A percentile compares a stretch with the other conserved stretches of the same genome.
Conservation (phyloP, 2,329 filamentous ascomycete species). For the Ilyonectria destructans region DNA sequence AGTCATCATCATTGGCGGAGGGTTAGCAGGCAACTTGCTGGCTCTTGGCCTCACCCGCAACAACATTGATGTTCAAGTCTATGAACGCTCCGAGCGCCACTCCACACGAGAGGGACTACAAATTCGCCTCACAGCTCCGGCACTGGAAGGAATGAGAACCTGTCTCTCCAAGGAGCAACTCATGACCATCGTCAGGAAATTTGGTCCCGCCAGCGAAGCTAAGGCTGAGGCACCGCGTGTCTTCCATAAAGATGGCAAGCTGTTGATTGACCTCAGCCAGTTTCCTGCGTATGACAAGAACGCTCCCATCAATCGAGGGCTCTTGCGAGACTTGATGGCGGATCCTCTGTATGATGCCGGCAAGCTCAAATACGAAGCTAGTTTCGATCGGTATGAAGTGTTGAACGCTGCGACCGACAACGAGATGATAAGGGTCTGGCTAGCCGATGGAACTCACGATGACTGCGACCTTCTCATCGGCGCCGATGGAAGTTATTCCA, state of each 20-base stretch:
- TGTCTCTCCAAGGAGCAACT: not conserved
- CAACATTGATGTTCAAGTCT: not conserved
- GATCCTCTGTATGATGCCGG: not conserved
- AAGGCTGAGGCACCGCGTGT: not conserved
- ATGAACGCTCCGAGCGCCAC: not conserved
- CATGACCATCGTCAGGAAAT: not conserved
- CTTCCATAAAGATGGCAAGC: not conserved
- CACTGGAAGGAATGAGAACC: not conserved
- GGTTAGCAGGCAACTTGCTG: not conserved
- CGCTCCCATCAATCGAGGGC: not conserved
- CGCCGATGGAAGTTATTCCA: not conserved
- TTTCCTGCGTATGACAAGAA: not conserved
- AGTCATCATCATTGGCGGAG: not conserved
- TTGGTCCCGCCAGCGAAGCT: not conserved
- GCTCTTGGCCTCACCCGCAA: not conserved
- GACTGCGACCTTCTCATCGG: not conserved
- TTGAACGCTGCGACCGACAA: not conserved
- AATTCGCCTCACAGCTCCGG: not conserved
- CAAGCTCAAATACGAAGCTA: not conserved
- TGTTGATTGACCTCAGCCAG: not conserved
- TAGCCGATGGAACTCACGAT: not conserved
- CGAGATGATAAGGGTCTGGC: not conserved
- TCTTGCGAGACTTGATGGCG: not conserved
- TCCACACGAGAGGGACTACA: not conserved
- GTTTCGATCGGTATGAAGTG: not conserved